A percentile compares a stretch with the other conserved stretches of the same genome.
Conservation (phyloP, 2,329 filamentous ascomycete genomes). For the Monosporascus sp. region DNA sequence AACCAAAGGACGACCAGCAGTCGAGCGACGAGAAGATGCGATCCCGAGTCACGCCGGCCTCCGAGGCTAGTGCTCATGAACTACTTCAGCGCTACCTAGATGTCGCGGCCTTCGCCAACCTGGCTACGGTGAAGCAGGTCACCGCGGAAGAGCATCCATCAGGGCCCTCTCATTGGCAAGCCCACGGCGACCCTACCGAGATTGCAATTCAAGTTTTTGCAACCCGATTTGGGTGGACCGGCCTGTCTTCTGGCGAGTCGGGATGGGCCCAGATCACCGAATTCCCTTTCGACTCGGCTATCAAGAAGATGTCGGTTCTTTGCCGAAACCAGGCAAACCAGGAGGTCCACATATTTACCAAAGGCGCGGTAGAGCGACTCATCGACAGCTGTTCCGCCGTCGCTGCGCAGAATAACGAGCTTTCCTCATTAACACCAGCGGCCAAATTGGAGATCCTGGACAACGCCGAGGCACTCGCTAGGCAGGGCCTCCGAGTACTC, state of each 20-base stretch:
- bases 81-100: conserved; percentile 45
- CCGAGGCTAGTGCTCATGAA: too few species aligned
- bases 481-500: conserved; percentile 62
- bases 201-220: conserved; percentile 71
- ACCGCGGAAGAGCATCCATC: too few species aligned
- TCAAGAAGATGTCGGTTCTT: conserved; percentile 71
- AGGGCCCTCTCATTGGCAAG: conserved; percentile 45
- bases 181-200: conserved; percentile 64
- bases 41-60: too few species aligned
- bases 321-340: conserved; percentile 39
- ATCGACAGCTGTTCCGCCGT: conserved; percentile 40
- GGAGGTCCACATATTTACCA: conserved; percentile 45
- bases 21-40: too few species aligned
- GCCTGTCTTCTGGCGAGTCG: conserved; percentile 30
- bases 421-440: conserved; percentile 31
- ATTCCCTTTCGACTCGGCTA: conserved; percentile 67
- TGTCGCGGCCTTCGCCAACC: conserved; percentile 33
- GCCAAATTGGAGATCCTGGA: conserved; percentile 40
- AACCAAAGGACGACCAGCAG: too few species aligned
- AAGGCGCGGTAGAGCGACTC: conserved; percentile 48
- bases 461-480: conserved; percentile 51
- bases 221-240: conserved; percentile 58
- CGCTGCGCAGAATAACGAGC: conserved; percentile 28
- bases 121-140: too few species aligned
- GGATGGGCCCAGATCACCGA: conserved; percentile 50